Evolutionary conservation across 352 stramenopile genomes (phyloP).

Genomic region (Pythium aristosporum): DNA sequence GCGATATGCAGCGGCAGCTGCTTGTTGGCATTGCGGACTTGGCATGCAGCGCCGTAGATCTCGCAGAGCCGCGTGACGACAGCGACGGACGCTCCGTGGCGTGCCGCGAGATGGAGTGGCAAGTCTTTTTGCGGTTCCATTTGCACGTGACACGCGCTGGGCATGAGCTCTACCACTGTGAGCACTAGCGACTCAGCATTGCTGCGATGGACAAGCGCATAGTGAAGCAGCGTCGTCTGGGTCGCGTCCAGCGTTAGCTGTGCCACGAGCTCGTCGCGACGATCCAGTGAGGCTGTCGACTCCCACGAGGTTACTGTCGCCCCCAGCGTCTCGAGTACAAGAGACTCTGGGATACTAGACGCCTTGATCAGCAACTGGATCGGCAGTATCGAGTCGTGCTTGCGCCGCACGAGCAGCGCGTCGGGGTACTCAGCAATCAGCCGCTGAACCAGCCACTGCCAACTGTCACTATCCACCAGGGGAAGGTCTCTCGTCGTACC

Average conservation of each 20-base stretch:
- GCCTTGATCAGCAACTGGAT: conserved; percentile 20
- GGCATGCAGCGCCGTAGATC: conserved; percentile 30
- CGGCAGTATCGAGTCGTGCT: conserved; percentile 15
- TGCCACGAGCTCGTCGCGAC: background rate
- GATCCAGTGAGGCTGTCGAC: background rate
- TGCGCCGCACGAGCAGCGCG: conserved; percentile 11
- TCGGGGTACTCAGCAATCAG: conserved; percentile 10
- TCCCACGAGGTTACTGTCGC: background rate
- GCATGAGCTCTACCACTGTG: conserved; percentile 34
- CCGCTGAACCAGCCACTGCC: conserved; percentile 19
- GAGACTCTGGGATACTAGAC: background rate
- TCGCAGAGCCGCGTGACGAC: conserved; percentile 31
- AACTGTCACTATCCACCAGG: conserved; percentile 4
- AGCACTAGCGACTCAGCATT: conserved; percentile 29
- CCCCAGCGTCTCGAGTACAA: conserved; percentile 11
- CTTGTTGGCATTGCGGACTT: conserved; percentile 44
- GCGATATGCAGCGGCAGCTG: conserved; percentile 53
- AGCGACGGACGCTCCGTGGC: conserved; percentile 3
- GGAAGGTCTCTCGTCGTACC: background rate
- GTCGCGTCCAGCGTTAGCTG: conserved; percentile 28
- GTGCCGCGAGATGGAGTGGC: conserved; percentile 50
- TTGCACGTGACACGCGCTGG: conserved; percentile 24
- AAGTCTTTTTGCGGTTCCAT: conserved; percentile 37
- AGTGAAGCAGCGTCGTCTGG: conserved; percentile 58
- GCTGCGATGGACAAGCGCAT: conserved; percentile 44